A percentile compares a stretch with the other conserved stretches of the same genome.
Evolutionary conservation across 345 rosid species (phyloP).

Genomic region (Ceriops decandra): DNA sequence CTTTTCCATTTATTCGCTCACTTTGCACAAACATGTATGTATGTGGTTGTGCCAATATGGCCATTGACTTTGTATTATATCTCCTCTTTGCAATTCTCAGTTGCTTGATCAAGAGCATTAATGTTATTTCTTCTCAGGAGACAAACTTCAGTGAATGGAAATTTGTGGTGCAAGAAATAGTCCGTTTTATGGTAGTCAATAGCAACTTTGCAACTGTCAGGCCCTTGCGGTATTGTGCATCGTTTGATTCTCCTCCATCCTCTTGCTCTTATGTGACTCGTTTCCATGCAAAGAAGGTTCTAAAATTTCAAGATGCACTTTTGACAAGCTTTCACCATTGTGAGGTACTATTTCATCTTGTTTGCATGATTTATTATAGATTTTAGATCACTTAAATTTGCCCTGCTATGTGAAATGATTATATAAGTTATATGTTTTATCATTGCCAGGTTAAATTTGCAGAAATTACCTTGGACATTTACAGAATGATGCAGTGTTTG

Average conservation of each 20-base stretch:
- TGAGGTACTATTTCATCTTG: constrained; percentile 46
- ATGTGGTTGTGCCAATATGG: no score
- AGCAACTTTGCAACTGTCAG: constrained; percentile 40
- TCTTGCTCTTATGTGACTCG: constrained; percentile 71
- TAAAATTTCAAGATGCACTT: constrained; percentile 77
- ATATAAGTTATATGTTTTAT: constrained; percentile 11
- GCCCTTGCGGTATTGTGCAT: constrained; percentile 73
- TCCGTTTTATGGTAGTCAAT: constrained; percentile 53
- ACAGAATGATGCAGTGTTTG: constrained; percentile 91
- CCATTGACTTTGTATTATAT: no score
- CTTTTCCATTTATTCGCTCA: no score
- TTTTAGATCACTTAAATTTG: constrained; percentile 2
- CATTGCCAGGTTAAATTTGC: constrained; percentile 82
- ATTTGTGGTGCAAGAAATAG: constrained; percentile 76
- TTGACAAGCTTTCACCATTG: constrained; percentile 77
- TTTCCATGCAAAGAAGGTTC: constrained; percentile 78
- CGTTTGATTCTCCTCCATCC: constrained; percentile 63
- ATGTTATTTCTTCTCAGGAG: constrained; percentile 44
- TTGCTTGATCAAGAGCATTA: neutral
- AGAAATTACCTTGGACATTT: constrained; percentile 81
- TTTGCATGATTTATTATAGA: neutral
- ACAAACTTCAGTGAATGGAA: constrained; percentile 91
- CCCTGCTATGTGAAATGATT: neutral
- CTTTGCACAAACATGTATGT: no score
- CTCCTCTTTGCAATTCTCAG: constrained; percentile 1